Evolutionary conservation across 2,329 filamentous ascomycete genomes (phyloP).

Genomic region (Pseudopyrenochaeta lycopersici): DNA sequence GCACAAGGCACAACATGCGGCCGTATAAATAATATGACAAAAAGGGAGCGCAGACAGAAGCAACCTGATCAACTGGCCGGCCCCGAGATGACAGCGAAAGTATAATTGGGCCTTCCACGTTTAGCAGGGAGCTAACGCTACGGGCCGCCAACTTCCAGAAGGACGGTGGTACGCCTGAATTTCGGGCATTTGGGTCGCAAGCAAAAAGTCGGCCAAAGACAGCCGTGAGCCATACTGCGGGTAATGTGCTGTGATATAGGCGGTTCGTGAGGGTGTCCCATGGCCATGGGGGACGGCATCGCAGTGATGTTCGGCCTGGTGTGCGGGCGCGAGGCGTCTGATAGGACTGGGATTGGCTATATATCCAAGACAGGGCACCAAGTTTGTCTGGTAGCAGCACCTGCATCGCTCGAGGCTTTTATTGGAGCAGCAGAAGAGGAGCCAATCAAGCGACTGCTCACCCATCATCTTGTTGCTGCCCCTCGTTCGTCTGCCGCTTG

Average conservation of each 20-base stretch:
- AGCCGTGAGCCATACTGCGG: conserved; percentile 2
- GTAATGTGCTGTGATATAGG: conserved; percentile 1
- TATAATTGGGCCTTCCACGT: conserved; percentile 11
- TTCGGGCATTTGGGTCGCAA: not conserved
- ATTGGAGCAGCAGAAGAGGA: not conserved
- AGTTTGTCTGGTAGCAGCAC: not conserved
- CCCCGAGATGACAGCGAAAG: not conserved
- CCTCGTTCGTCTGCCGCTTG: not conserved
- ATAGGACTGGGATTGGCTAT: not conserved
- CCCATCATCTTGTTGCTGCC: not conserved
- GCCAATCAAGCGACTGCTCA: not conserved
- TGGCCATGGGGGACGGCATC: not conserved
- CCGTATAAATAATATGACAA: no score
- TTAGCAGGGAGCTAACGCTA: conserved; percentile 25
- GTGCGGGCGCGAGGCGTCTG: not conserved
- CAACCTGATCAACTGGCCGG: no score
- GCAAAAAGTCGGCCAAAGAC: not conserved
- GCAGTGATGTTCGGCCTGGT: not conserved
- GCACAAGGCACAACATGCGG: not conserved
- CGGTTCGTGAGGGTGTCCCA: not conserved
- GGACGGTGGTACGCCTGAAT: conserved; percentile 3
- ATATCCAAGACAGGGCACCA: not conserved
- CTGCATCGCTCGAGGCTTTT: conserved; percentile 1
- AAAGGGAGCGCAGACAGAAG: no score
- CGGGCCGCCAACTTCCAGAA: conserved; percentile 20